These are phyloP conservation scores for Boletus fagicola DNA, from an alignment of 768 basidiomycete species.

Conservation along the genomic window DNA sequence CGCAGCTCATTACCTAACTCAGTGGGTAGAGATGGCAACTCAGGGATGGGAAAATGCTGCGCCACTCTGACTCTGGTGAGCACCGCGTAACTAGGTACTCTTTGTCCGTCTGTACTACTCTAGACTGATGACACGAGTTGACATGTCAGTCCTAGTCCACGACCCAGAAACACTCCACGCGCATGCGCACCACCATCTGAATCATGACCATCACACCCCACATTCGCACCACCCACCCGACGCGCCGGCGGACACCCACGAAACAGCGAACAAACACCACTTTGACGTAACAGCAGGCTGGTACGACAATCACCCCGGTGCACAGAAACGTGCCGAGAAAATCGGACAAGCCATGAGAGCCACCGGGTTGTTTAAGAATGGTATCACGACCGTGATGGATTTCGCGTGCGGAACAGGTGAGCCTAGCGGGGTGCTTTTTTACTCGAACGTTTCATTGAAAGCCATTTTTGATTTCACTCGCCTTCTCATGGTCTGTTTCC, in stretches of 20 bases:
- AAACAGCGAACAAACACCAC: constrained; percentile 25
- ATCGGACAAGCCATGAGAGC: constrained; percentile 31
- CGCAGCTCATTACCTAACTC: no score
- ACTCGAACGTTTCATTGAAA: background rate
- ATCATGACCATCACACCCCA: background rate
- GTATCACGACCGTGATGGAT: constrained; percentile 61
- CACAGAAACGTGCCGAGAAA: constrained; percentile 20
- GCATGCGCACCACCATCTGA: background rate
- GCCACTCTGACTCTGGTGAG: background rate
- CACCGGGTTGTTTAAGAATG: constrained; percentile 50
- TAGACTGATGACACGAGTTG: background rate
- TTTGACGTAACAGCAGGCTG: constrained; percentile 26
- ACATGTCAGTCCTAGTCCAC: background rate
- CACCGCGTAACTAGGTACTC: no score
- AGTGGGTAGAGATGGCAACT: no score
- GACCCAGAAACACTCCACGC: background rate
- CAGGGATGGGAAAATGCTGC: no score
- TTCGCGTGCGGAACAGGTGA: constrained; percentile 74
- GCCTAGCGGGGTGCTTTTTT: constrained; percentile 2
- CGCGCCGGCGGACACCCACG: constrained; percentile 4
- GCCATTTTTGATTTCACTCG: background rate
- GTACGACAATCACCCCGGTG: constrained; percentile 27
- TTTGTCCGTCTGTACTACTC: background rate
- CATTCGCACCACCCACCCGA: background rate
- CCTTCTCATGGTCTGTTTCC: background rate